Evolutionary conservation across 2,329 filamentous ascomycete genomes (phyloP), one percentile per base, ranked within the genome.

Genomic region (Exophiala xenobiotica): DNA sequence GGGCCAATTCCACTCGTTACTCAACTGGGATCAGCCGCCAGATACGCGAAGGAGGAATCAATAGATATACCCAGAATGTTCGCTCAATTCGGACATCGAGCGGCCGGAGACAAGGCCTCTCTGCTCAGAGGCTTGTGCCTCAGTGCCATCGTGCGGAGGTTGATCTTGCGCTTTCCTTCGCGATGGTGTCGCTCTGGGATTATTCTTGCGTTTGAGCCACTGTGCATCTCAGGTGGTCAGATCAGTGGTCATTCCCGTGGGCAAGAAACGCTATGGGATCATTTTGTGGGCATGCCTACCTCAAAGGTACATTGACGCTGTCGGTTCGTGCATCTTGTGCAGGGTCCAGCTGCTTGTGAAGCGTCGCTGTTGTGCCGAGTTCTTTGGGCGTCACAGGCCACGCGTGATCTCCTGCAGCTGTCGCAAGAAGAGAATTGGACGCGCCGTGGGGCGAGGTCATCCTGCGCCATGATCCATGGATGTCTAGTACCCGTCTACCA

Each of bases 361-460:
- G 60, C 46, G 47, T 47, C 39, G 51, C 38, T 48, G 45, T 41
- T 54, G 47, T 29, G 61, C 41, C 46, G 55, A 48, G 56, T 58
- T 55, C 42, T 49, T 14, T 60, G 50, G 23, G 66, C 65, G 47
- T 68, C 65, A 46, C 67, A 68, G 11, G 60, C 60, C 35, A 68
- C 65, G 3, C 65, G 60, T 19, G 65, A 63, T 19, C 58, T 59
- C 22, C 67, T 65, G 41, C 65, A 68, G 14, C 60, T 59, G 55
- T 69, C 67, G 43, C 67, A 69, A 46, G 65, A 68, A 8, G 66
- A 68, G 45, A 66, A 68, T 38, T 68, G 67, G 20, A 56, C 64
- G 22, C 65, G 63, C 14, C 63, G 63, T 8, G 48, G 53, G 14
- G 43, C 41, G 8, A 33, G 29, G 16, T 54, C 52, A 24, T 9